Evolutionary conservation across 176 grass and related monocot genomes (phyloP), one percentile per base, ranked within the genome.

Genomic region (Ananas comosus): DNA sequence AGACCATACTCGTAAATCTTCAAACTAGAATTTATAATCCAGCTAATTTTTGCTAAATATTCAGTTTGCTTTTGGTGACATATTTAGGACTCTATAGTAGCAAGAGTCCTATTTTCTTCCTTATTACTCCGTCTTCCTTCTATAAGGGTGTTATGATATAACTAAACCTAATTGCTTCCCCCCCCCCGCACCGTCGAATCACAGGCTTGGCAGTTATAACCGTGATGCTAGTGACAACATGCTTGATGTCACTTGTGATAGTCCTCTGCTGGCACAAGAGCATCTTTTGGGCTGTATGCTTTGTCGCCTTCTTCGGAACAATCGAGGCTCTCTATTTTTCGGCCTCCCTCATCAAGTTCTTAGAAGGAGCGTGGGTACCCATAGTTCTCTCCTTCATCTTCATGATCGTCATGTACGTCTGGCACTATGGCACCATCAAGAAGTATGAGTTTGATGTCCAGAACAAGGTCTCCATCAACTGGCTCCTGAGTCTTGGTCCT

Each of bases 171-270:
- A 13, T 10, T 9, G 11, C 21, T 47, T 11, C 73, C 2, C 1
- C 71, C 12, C 0, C 0, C 64, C 82, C 22, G 22, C 22, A 0
- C 22, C 22, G 13, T 80, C 14, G 69, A 22, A 76, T 42, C 5
- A 72, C 75, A 97, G 94, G 94, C 19, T 78, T 97, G 84, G 94
- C 94, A 9, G 94, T 99, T 12, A 93, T 99, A 85, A 99, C 94
- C 0, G 94, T 99, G 29, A 99, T 99, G 94, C 78, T 99, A 66
- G 94, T 99, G 14, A 99, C 94, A 2, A 93, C 94, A 12, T 93
- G 89, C 50, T 70, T 99, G 74, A 99, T 99, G 94, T 99, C 94
- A 9, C 64, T 99, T 23, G 94, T 93, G 85, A 99, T 99, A 67
- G 89, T 93, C 50, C 11, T 99, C 61, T 92, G 89, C 64, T 99